Evolutionary conservation across 768 basidiomycete genomes (phyloP).

Genomic region (Gyrodon lividus): DNA sequence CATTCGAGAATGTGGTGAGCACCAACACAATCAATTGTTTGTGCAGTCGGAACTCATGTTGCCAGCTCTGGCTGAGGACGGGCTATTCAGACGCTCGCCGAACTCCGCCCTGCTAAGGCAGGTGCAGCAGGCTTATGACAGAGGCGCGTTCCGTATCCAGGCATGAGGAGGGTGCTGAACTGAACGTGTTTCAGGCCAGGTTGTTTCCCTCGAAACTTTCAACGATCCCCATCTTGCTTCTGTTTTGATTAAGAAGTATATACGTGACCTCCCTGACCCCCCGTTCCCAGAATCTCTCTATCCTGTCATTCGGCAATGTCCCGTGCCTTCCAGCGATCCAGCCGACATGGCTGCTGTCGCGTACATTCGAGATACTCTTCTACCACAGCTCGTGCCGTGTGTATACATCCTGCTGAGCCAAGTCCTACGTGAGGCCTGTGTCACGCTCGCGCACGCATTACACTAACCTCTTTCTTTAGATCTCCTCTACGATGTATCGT

Average conservation of each 20-base stretch:
- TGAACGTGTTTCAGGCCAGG: conserved; percentile 50
- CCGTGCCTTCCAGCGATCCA: conserved; percentile 49
- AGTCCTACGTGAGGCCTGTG: conserved; percentile 52
- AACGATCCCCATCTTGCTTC: conserved; percentile 79
- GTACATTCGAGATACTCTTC: conserved; percentile 68
- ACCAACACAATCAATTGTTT: not conserved
- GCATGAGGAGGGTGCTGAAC: not conserved
- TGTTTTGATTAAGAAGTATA: conserved; percentile 82
- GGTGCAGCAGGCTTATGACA: conserved; percentile 81
- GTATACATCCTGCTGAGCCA: conserved; percentile 72
- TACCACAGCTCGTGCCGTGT: conserved; percentile 69
- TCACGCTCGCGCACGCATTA: not conserved
- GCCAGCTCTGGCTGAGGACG: conserved; percentile 64
- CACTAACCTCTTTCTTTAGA: conserved; percentile 42
- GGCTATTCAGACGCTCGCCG: conserved; percentile 82
- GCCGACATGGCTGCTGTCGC: conserved; percentile 55
- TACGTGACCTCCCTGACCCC: conserved; percentile 77
- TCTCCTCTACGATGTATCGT: conserved; percentile 75
- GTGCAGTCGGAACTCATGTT: not conserved
- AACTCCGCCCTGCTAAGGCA: conserved; percentile 66
- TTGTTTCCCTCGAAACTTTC: conserved; percentile 75
- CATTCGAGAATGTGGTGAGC: conserved; percentile 55
- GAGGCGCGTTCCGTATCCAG: conserved; percentile 44
- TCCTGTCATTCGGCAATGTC: conserved; percentile 65
- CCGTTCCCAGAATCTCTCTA: conserved; percentile 75